Evolutionary conservation across 371 early-diverging fungal genomes (phyloP).

Genomic region (Saksenaea vasiformis): DNA sequence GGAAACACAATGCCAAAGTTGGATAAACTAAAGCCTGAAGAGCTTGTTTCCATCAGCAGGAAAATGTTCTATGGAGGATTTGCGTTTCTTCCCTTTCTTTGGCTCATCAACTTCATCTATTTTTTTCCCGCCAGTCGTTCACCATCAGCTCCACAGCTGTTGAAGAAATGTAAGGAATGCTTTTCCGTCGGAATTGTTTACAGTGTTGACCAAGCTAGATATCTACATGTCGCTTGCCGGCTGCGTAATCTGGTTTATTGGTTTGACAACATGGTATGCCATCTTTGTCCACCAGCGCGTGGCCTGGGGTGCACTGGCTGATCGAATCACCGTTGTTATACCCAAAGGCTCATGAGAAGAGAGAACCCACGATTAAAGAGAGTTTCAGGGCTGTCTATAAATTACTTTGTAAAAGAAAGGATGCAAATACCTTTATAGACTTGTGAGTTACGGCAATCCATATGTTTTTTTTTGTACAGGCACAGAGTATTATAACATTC

Average conservation of each 20-base stretch:
- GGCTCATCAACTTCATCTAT: constrained; percentile 64
- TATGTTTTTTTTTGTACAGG: too few relatives aligned
- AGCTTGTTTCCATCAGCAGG: constrained; percentile 53
- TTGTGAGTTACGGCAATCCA: too few relatives aligned
- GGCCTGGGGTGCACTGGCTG: constrained; percentile 53
- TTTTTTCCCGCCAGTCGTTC: constrained; percentile 43
- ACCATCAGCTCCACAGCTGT: constrained; percentile 39
- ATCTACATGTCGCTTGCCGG: constrained; percentile 51
- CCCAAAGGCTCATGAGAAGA: constrained; percentile 43
- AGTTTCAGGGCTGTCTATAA: too few relatives aligned
- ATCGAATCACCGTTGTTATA: constrained; percentile 59
- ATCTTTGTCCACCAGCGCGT: constrained; percentile 55
- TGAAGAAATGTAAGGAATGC: constrained; percentile 50
- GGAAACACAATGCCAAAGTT: constrained; percentile 45
- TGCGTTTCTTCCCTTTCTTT: constrained; percentile 59
- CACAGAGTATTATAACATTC: too few relatives aligned
- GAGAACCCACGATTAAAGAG: background rate
- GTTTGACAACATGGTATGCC: constrained; percentile 57
- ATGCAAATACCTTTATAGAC: too few relatives aligned
- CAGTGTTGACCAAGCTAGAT: constrained; percentile 30
- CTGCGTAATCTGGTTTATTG: constrained; percentile 47
- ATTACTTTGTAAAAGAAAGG: too few relatives aligned
- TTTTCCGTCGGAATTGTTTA: background rate
- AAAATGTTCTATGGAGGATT: constrained; percentile 65
- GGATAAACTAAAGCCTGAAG: constrained; percentile 55